phyloP scores from a whole-genome alignment of 1,284 basidiomycete species.

The Schizophyllum amplum region DNA sequence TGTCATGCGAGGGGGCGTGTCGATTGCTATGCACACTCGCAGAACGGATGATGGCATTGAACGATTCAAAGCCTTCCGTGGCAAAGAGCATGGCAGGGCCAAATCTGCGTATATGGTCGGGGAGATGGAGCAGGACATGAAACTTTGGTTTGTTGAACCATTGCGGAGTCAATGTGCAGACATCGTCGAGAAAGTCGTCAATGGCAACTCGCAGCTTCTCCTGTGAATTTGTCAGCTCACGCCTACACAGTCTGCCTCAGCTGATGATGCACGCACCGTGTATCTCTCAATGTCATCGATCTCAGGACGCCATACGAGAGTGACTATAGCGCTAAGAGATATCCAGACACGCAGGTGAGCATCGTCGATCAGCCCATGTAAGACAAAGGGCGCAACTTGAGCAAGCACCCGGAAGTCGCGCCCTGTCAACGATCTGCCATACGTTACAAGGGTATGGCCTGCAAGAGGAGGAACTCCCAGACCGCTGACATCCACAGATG shows the following conservation, averaged over 20 bases:
- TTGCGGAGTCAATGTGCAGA: constrained; percentile 8
- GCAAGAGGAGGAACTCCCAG: constrained; percentile 20
- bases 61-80: constrained; percentile 16
- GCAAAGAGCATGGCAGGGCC: constrained; percentile 17
- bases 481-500: constrained; percentile 20
- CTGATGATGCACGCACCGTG: constrained; percentile 15
- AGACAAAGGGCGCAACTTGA: constrained; percentile 29
- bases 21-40: constrained; percentile 12
- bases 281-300: constrained; percentile 25
- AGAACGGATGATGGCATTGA: constrained; percentile 11
- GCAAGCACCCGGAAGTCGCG: constrained; percentile 27
- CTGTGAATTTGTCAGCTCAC: not conserved
- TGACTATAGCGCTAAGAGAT: constrained; percentile 21
- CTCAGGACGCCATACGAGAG: constrained; percentile 27
- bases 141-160: constrained; percentile 19
- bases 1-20: constrained; percentile 15
- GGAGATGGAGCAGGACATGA: constrained; percentile 16
- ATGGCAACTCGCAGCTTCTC: constrained; percentile 10
- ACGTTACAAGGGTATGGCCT: constrained; percentile 26
- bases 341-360: constrained; percentile 21
- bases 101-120: constrained; percentile 15
- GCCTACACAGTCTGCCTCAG: not conserved
- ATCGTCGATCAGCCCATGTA: constrained; percentile 21
- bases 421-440: constrained; percentile 26
- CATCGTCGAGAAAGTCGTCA: constrained; percentile 12